Conservation (phyloP, 2,329 filamentous ascomycete species). For the Cytospora leucostoma region DNA sequence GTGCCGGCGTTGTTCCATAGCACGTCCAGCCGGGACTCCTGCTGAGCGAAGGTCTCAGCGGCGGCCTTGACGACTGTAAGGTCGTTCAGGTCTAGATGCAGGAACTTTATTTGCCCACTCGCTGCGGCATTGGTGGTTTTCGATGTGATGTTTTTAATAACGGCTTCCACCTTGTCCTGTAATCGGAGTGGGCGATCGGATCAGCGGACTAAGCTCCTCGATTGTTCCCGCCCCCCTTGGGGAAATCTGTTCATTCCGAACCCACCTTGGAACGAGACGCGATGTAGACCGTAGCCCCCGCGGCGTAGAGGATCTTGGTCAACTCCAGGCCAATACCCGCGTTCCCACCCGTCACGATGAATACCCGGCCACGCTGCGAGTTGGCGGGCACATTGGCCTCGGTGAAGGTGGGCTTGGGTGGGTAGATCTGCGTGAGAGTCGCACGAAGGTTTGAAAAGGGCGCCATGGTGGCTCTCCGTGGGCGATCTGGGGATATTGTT, state of each 20-base stretch:
- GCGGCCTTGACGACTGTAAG: constrained; percentile 32
- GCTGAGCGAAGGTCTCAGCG: constrained; percentile 29
- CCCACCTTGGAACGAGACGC: constrained; percentile 44
- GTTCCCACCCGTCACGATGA: constrained; percentile 46
- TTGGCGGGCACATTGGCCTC: neutral
- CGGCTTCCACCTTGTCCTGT: neutral
- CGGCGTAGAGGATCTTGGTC: constrained; percentile 50
- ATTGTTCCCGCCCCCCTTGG: no score
- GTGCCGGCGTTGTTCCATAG: constrained; percentile 46
- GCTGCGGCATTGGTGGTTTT: constrained; percentile 34
- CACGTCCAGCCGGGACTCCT: constrained; percentile 37
- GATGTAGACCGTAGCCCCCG: constrained; percentile 54
- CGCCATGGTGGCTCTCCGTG: no score
- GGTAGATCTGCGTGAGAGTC: constrained; percentile 5
- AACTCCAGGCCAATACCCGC: constrained; percentile 50
- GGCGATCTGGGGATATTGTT: no score
- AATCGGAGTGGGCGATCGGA: no score
- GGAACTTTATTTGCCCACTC: constrained; percentile 36
- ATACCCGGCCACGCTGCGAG: constrained; percentile 38
- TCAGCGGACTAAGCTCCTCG: constrained; percentile 29
- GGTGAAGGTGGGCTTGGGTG: constrained; percentile 5
- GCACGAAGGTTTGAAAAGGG: no score
- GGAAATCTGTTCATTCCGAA: constrained; percentile 33
- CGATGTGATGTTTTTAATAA: neutral
- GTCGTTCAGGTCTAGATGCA: constrained; percentile 38